Conservation (phyloP, 192 early-diverging fungal species). For the Bifiguratus adelaidae region DNA sequence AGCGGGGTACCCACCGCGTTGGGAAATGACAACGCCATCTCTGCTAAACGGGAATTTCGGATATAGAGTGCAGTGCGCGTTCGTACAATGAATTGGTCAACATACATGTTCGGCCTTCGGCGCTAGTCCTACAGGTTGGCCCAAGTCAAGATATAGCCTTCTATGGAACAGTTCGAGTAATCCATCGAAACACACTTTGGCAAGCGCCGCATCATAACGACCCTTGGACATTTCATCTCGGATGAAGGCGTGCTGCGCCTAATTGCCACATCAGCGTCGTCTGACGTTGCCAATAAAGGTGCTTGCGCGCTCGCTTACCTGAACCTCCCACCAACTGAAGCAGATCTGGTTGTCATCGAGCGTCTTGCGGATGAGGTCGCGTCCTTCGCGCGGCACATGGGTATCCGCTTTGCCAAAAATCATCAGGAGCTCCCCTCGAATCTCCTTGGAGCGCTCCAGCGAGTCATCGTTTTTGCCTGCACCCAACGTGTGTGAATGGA, state of each 20-base stretch:
- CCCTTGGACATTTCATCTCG: constrained; percentile 53
- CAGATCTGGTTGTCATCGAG: constrained; percentile 34
- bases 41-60: too few relatives aligned
- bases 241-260: constrained; percentile 57
- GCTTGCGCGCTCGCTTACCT: constrained; percentile 11
- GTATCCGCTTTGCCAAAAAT: constrained; percentile 56
- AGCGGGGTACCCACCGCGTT: too few relatives aligned
- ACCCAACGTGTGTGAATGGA: constrained; percentile 42
- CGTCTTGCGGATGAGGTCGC: constrained; percentile 40
- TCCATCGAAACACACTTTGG: constrained; percentile 43
- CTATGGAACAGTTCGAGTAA: constrained; percentile 49
- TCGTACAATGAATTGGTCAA: too few relatives aligned
- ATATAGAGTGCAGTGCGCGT: too few relatives aligned
- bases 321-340: constrained; percentile 46
- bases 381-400: constrained; percentile 46
- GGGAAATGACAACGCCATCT: too few relatives aligned
- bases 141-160: constrained; percentile 25
- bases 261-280: background rate
- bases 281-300: too few relatives aligned
- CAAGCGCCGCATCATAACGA: constrained; percentile 49
- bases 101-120: constrained; percentile 1
- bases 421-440: constrained; percentile 47
- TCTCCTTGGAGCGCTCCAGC: constrained; percentile 31
- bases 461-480: constrained; percentile 31
- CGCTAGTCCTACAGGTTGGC: background rate